Conservation (phyloP, 352 stramenopile species). For the Elongisporangium undulatum region DNA sequence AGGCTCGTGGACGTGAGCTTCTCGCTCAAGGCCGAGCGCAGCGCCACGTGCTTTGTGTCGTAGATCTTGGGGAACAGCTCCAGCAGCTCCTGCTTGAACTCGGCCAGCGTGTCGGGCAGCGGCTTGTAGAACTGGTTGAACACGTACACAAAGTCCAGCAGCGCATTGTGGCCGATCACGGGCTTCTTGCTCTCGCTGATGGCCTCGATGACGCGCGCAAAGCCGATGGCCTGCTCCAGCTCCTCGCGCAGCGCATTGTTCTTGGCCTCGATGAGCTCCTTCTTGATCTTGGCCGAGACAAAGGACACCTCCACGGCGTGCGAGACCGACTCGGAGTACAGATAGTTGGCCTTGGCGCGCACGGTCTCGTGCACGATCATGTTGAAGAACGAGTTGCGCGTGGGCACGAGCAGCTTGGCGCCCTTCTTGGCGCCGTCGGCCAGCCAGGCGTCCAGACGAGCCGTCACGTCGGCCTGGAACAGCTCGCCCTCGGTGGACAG, state of each 20-base stretch:
- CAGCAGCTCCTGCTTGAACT: slow-evolving; percentile 69
- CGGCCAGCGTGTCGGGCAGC: slow-evolving; percentile 55
- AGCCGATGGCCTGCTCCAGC: slow-evolving; percentile 66
- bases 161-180: slow-evolving; percentile 75
- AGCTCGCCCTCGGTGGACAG: slow-evolving; percentile 39
- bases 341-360: slow-evolving; percentile 44
- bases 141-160: slow-evolving; percentile 83
- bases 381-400: slow-evolving; percentile 65
- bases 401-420: slow-evolving; percentile 43
- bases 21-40: slow-evolving; percentile 43
- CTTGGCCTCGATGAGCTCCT: slow-evolving; percentile 52
- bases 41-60: slow-evolving; percentile 72
- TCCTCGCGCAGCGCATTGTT: slow-evolving; percentile 45
- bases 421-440: slow-evolving; percentile 41
- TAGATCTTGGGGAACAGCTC: slow-evolving; percentile 73
- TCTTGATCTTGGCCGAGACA: slow-evolving; percentile 57
- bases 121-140: slow-evolving; percentile 83
- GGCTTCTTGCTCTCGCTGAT: slow-evolving; percentile 73
- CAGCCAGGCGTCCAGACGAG: slow-evolving; percentile 51
- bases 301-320: slow-evolving; percentile 55
- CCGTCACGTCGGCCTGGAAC: slow-evolving; percentile 41
- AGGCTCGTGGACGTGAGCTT: slow-evolving; percentile 63
- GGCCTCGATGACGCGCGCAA: slow-evolving; percentile 73
- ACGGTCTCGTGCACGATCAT: slow-evolving; percentile 71
- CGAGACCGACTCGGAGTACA: slow-evolving; percentile 50